A percentile compares a stretch with the other conserved stretches of the same genome.
Evolutionary conservation across 1,284 basidiomycete species (phyloP).

Genomic region (Ustilago sp.): DNA sequence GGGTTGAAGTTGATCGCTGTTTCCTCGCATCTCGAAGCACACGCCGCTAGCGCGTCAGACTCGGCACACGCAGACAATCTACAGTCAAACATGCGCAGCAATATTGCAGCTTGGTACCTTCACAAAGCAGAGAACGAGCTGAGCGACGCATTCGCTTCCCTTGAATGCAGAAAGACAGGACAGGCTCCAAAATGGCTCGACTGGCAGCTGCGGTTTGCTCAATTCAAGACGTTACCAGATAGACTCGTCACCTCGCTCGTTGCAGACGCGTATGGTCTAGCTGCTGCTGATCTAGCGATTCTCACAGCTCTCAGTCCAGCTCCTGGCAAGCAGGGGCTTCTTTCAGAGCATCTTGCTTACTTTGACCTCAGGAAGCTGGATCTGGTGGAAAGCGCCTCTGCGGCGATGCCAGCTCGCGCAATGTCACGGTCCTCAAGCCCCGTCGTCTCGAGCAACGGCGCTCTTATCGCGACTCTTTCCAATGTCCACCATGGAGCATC

Average conservation of each 20-base stretch:
- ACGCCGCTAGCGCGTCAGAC: neutral
- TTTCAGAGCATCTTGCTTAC: slow-evolving; percentile 29
- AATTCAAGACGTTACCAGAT: slow-evolving; percentile 12
- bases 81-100: slow-evolving; percentile 17
- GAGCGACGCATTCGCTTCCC: slow-evolving; percentile 44
- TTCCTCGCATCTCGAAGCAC: slow-evolving; percentile 16
- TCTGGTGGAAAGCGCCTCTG: neutral
- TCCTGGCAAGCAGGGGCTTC: slow-evolving; percentile 5
- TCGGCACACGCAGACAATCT: neutral
- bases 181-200: slow-evolving; percentile 38
- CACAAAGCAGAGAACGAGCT: slow-evolving; percentile 32
- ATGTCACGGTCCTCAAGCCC: slow-evolving; percentile 25
- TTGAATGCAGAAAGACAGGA: slow-evolving; percentile 48
- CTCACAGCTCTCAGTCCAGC: slow-evolving; percentile 20
- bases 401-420: slow-evolving; percentile 23
- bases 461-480: slow-evolving; percentile 24
- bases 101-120: slow-evolving; percentile 41
- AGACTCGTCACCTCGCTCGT: slow-evolving; percentile 38
- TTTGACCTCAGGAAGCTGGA: slow-evolving; percentile 22
- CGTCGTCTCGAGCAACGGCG: slow-evolving; percentile 40
- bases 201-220: slow-evolving; percentile 34
- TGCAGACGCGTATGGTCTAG: slow-evolving; percentile 17
- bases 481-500: slow-evolving; percentile 1
- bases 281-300: slow-evolving; percentile 14
- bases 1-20: slow-evolving; percentile 26